A percentile compares a stretch with the other conserved stretches of the same genome.
These are phyloP conservation scores for Debaryomyces subglobosus DNA, from an alignment of 1,139 yeast species.

Conservation along the genomic window DNA sequence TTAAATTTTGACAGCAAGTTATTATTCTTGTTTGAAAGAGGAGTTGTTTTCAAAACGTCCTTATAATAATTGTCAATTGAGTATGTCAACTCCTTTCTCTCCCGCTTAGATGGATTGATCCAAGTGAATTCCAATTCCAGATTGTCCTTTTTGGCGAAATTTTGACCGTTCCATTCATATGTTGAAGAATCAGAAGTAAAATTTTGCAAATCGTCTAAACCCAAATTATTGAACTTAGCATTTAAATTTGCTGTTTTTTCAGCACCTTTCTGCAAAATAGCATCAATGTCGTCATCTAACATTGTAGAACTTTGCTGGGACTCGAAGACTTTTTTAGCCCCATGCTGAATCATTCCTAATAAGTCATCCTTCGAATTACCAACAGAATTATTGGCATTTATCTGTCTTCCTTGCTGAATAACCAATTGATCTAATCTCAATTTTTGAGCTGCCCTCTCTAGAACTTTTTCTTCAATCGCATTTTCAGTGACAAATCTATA, in stretches of 20 bases:
- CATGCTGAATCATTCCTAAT: constrained; percentile 94
- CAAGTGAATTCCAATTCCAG: constrained; percentile 58
- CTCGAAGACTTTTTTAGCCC: constrained; percentile 86
- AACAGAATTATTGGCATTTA: constrained; percentile 37
- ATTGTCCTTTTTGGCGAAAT: constrained; percentile 68
- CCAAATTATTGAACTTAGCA: constrained; percentile 79
- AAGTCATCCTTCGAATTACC: constrained; percentile 77
- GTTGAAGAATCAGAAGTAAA: constrained; percentile 87
- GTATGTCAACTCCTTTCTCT: constrained; percentile 85
- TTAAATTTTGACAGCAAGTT: constrained; percentile 46
- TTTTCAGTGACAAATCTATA: constrained; percentile 91
- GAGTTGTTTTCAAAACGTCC: constrained; percentile 59
- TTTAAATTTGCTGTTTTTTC: constrained; percentile 77
- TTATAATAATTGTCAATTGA: constrained; percentile 87
- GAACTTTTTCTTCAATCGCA: constrained; percentile 94
- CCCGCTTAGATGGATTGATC: constrained; percentile 90
- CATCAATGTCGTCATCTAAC: constrained; percentile 78
- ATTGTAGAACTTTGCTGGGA: constrained; percentile 38
- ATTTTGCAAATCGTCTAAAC: constrained; percentile 89
- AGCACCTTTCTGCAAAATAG: constrained; percentile 74
- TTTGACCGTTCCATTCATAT: constrained; percentile 97
- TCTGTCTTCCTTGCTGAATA: constrained; percentile 86
- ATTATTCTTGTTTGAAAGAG: constrained; percentile 19
- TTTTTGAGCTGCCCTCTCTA: constrained; percentile 95
- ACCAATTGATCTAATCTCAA: constrained; percentile 90